Evolutionary conservation across 2,329 filamentous ascomycete species (phyloP).

Genomic region (Fusarium aywerte): DNA sequence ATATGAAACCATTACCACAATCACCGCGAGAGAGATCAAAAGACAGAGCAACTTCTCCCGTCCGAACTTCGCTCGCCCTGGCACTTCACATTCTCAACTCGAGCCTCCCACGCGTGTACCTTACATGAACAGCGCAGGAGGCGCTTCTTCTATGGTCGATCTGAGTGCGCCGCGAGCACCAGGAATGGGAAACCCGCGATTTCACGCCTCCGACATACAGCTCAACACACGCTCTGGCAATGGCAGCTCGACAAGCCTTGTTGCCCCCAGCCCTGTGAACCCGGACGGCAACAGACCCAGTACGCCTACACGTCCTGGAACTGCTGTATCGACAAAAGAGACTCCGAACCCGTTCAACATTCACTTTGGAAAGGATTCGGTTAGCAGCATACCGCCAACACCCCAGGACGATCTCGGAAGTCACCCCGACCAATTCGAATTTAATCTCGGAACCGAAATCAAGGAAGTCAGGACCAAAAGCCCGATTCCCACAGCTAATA

Average conservation of each 20-base stretch:
- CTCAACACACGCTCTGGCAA: slow-evolving; percentile 53
- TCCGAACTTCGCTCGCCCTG: slow-evolving; percentile 54
- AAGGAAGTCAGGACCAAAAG: slow-evolving; percentile 24
- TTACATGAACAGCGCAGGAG: slow-evolving; percentile 51
- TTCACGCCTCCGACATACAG: slow-evolving; percentile 55
- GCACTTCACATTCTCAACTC: slow-evolving; percentile 53
- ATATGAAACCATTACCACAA: slow-evolving; percentile 5
- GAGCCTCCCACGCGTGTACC: slow-evolving; percentile 46
- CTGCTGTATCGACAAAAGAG: slow-evolving; percentile 49
- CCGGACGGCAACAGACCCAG: slow-evolving; percentile 34
- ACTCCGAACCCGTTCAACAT: slow-evolving; percentile 62
- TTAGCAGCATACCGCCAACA: slow-evolving; percentile 43
- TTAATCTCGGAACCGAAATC: slow-evolving; percentile 44
- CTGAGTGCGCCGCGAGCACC: slow-evolving; percentile 50
- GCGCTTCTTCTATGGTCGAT: slow-evolving; percentile 59
- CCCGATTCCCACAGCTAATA: slow-evolving; percentile 13
- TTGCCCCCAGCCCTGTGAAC: slow-evolving; percentile 47
- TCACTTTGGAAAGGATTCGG: slow-evolving; percentile 53
- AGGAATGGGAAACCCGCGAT: slow-evolving; percentile 41
- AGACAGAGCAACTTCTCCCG: slow-evolving; percentile 50
- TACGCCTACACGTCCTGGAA: slow-evolving; percentile 51
- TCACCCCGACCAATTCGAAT: slow-evolving; percentile 56
- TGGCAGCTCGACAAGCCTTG: slow-evolving; percentile 52
- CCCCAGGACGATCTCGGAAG: slow-evolving; percentile 48
- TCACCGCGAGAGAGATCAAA: slow-evolving; percentile 17